phyloP scores from a whole-genome alignment of 2,329 filamentous ascomycete genomes.

The Aspergillus sp. region DNA sequence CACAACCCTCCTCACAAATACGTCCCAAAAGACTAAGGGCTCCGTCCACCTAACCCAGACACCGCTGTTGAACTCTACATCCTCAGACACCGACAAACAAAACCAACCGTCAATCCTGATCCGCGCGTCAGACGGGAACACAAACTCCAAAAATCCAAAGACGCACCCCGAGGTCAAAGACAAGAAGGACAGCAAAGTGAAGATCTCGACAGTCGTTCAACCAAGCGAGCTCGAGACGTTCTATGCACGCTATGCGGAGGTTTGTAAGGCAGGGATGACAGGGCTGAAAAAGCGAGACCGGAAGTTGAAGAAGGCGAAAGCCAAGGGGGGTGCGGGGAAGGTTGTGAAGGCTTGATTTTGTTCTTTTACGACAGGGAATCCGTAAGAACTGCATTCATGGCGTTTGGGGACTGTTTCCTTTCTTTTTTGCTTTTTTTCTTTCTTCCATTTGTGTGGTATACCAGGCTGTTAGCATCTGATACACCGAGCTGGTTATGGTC shows the following conservation, averaged over 20 bases:
- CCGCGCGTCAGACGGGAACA: conserved; percentile 78
- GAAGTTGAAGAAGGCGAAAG: conserved; percentile 75
- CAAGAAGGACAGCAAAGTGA: conserved; percentile 56
- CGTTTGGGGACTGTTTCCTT: background rate
- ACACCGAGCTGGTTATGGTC: conserved; percentile 1
- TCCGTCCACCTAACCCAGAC: conserved; percentile 48
- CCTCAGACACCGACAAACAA: conserved; percentile 19
- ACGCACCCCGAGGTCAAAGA: conserved; percentile 23
- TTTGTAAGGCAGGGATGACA: conserved; percentile 86
- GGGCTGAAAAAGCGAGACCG: conserved; percentile 90
- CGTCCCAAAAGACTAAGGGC: conserved; percentile 41
- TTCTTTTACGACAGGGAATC: background rate
- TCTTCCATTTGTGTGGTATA: background rate
- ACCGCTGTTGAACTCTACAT: conserved; percentile 25
- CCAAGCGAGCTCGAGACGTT: conserved; percentile 75
- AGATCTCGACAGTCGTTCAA: conserved; percentile 79
- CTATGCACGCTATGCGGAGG: conserved; percentile 81
- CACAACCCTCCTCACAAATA: conserved; percentile 38
- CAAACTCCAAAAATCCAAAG: conserved; percentile 46
- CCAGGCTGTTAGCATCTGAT: background rate
- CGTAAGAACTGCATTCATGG: conserved; percentile 1
- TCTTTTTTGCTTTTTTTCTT: no score
- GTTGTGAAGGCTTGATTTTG: conserved; percentile 27
- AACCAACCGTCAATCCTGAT: conserved; percentile 71
- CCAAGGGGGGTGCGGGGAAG: conserved; percentile 33